Conservation (phyloP, 139 green algal genomes). For the Pseudopediastrum boryanum region DNA sequence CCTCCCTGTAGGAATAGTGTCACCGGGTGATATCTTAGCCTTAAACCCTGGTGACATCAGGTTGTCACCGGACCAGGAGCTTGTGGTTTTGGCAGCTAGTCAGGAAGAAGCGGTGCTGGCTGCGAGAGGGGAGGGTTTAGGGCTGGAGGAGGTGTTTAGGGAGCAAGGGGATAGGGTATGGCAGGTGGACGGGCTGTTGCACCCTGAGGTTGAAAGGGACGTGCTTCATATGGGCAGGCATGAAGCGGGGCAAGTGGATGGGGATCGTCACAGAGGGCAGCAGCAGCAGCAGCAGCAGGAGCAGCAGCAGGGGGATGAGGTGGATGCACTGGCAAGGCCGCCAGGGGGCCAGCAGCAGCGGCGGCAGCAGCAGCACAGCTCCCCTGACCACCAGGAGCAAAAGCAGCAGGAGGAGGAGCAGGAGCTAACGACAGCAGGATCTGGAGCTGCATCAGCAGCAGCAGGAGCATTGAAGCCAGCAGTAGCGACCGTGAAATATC, state of each 20-base stretch:
- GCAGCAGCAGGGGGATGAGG: background rate
- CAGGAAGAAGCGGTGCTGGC: background rate
- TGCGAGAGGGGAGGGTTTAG: constrained; percentile 19
- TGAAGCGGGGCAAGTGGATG: no score
- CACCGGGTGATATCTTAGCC: constrained; percentile 15
- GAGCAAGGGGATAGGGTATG: background rate
- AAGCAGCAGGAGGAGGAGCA: no score
- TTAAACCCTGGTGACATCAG: constrained; percentile 45
- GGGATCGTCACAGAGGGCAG: no score
- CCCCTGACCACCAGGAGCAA: no score
- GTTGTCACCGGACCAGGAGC: constrained; percentile 34
- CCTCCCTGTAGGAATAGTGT: constrained; percentile 43
- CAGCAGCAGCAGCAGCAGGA: constrained; percentile 2
- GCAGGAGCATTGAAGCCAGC: background rate
- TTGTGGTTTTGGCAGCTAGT: constrained; percentile 42
- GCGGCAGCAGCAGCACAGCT: no score
- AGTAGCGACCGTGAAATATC: background rate
- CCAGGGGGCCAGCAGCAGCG: no score
- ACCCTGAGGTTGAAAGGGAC: background rate
- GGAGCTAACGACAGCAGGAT: no score
- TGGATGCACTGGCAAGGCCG: background rate
- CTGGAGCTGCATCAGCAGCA: no score
- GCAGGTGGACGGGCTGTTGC: background rate
- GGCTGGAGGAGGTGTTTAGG: background rate
- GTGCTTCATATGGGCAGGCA: background rate